Conservation (phyloP, 2,329 filamentous ascomycete species). For the Talaromyces albobiverticillius region DNA sequence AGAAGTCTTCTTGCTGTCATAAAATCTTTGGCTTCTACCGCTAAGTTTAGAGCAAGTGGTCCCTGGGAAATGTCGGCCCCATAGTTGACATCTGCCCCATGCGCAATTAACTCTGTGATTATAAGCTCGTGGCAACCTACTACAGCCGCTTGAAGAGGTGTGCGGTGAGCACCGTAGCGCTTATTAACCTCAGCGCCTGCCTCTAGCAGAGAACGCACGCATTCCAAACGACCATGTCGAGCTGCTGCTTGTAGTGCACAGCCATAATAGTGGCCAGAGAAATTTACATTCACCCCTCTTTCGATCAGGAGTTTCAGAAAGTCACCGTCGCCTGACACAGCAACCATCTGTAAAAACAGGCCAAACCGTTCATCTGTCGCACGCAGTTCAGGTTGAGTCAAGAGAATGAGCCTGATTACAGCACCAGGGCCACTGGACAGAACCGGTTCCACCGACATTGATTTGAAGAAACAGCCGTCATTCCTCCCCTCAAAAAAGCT, state of each 20-base stretch:
- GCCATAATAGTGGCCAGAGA: conserved; percentile 11
- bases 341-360: conserved; percentile 16
- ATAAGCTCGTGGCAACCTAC: conserved; percentile 3
- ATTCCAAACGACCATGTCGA: conserved; percentile 7
- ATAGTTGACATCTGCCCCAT: conserved; percentile 14
- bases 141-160: conserved; percentile 9
- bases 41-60: conserved; percentile 6
- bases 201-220: conserved; percentile 9
- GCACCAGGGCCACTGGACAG: conserved; percentile 10
- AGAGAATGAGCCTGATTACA: conserved; percentile 9
- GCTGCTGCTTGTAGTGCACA: conserved; percentile 15
- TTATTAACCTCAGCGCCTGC: conserved; percentile 14
- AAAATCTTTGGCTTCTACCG: not conserved
- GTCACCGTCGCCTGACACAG: not conserved
- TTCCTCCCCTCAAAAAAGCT: too few species aligned
- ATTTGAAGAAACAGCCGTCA: too few species aligned
- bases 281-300: conserved; percentile 8
- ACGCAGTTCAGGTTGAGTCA: not conserved
- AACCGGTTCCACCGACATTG: too few species aligned
- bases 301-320: conserved; percentile 10
- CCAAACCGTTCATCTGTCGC: conserved; percentile 4
- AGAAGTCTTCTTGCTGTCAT: conserved; percentile 7
- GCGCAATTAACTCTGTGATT: not conserved
- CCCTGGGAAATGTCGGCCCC: not conserved
- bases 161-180: not conserved